A percentile compares a stretch with the other conserved stretches of the same genome.
phyloP scores from a whole-genome alignment of 2,329 filamentous ascomycete genomes.

The Penicillium sclerotiorum region DNA sequence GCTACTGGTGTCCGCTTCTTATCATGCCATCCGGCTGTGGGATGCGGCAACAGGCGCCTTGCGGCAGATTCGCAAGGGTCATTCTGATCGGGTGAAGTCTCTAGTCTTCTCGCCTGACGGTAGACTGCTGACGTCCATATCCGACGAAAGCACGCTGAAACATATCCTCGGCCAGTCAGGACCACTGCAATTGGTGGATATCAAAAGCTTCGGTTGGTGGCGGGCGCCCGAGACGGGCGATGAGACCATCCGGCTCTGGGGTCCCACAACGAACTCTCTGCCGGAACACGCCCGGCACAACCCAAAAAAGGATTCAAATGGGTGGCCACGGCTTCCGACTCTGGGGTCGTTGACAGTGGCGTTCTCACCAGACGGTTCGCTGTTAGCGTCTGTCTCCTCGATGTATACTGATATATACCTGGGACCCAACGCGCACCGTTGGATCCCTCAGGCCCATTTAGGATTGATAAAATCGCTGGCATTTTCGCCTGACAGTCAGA shows the following conservation, averaged over 20 bases:
- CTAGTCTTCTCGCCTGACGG: not conserved
- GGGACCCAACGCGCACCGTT: too few species aligned
- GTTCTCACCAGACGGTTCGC: not conserved
- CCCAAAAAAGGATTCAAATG: too few species aligned
- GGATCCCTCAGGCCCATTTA: too few species aligned
- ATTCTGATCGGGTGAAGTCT: not conserved
- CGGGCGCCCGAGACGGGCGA: too few species aligned
- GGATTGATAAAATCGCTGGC: not conserved
- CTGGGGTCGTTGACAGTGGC: too few species aligned
- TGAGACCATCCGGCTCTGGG: too few species aligned
- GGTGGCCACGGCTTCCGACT: too few species aligned
- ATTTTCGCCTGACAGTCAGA: not conserved
- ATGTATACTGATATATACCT: not conserved
- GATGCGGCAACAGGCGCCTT: not conserved
- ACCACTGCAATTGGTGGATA: too few species aligned
- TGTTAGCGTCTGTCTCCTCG: not conserved
- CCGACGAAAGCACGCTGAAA: not conserved
- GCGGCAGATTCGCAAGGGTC: not conserved
- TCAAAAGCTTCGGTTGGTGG: too few species aligned
- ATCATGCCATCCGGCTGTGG: not conserved
- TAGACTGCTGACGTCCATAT: not conserved
- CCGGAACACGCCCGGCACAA: too few species aligned
- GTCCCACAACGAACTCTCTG: too few species aligned
- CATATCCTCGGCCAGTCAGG: not conserved
- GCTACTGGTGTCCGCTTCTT: not conserved